These are phyloP conservation scores for Friedmanniomyces simplex DNA, from an alignment of 495 filamentous ascomycete genomes.

Conservation along the genomic window DNA sequence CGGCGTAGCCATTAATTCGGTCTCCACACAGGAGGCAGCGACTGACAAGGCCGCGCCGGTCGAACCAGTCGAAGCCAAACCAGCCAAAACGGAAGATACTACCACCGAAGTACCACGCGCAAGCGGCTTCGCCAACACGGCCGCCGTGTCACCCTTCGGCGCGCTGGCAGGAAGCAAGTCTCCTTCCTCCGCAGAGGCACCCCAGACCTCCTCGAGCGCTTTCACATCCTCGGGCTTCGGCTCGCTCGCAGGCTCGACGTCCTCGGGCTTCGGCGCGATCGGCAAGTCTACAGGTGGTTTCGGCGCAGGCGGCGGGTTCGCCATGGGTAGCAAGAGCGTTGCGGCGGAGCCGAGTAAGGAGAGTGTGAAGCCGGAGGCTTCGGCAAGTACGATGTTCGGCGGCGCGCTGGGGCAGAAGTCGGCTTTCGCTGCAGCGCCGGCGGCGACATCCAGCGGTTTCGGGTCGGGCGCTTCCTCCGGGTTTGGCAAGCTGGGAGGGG, in stretches of 20 bases:
- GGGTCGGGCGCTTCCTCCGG: slow-evolving; percentile 30
- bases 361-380: neutral
- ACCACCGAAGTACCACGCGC: slow-evolving; percentile 8
- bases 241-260: slow-evolving; percentile 38
- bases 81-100: neutral
- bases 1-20: neutral
- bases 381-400: slow-evolving; percentile 18
- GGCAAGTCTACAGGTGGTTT: slow-evolving; percentile 30
- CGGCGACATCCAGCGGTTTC: slow-evolving; percentile 24
- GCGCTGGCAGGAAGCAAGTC: slow-evolving; percentile 20
- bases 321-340: slow-evolving; percentile 3
- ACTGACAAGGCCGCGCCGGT: neutral
- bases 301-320: slow-evolving; percentile 18
- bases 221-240: slow-evolving; percentile 45
- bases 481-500: slow-evolving; percentile 31
- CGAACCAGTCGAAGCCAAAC: neutral
- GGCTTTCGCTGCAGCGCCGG: slow-evolving; percentile 2
- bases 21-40: neutral
- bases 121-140: slow-evolving; percentile 43
- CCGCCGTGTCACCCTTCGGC: slow-evolving; percentile 27
- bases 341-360: neutral
- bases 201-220: slow-evolving; percentile 38
- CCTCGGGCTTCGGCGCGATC: slow-evolving; percentile 46
- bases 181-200: slow-evolving; percentile 3
- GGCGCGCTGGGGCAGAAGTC: slow-evolving; percentile 17